phyloP scores from a whole-genome alignment of 2,329 filamentous ascomycete species.

The Pseudocercospora crystallina region DNA sequence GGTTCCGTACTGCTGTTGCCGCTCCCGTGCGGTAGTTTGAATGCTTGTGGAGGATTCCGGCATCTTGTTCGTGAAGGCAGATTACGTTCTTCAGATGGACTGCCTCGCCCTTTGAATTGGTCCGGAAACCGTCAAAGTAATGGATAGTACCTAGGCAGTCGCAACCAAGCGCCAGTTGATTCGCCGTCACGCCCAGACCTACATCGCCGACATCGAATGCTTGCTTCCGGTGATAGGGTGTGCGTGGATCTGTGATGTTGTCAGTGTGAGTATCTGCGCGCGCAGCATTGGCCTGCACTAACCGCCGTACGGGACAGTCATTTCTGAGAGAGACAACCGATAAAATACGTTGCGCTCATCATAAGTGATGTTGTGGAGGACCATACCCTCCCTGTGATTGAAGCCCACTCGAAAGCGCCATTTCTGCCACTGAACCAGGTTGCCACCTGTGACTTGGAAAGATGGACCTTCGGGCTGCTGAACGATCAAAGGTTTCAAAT shows the following conservation, averaged over 20 bases:
- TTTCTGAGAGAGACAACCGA: conserved; percentile 64
- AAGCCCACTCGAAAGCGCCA: conserved; percentile 77
- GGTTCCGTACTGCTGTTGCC: conserved; percentile 77
- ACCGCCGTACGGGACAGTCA: conserved; percentile 62
- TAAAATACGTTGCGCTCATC: conserved; percentile 63
- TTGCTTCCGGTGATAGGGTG: conserved; percentile 68
- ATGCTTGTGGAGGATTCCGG: conserved; percentile 83
- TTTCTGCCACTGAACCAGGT: conserved; percentile 44
- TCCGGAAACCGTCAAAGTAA: conserved; percentile 85
- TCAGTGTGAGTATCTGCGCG: too few relatives aligned
- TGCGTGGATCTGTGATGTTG: conserved; percentile 52
- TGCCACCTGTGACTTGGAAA: conserved; percentile 55
- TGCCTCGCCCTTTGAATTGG: conserved; percentile 69
- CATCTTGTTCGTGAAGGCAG: conserved; percentile 92
- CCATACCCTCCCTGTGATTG: conserved; percentile 90
- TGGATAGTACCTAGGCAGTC: conserved; percentile 90
- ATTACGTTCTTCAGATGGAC: conserved; percentile 89
- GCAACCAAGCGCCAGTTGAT: conserved; percentile 70
- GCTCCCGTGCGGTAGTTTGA: conserved; percentile 90
- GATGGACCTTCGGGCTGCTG: conserved; percentile 69
- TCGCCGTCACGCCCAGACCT: conserved; percentile 65
- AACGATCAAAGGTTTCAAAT: conserved; percentile 68
- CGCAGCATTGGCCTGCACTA: too few relatives aligned
- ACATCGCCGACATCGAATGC: conserved; percentile 70
- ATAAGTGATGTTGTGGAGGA: conserved; percentile 63